Base-by-base conservation (phyloP, 495 filamentous ascomycete genomes). In the Penicillium tannophilum region DNA sequence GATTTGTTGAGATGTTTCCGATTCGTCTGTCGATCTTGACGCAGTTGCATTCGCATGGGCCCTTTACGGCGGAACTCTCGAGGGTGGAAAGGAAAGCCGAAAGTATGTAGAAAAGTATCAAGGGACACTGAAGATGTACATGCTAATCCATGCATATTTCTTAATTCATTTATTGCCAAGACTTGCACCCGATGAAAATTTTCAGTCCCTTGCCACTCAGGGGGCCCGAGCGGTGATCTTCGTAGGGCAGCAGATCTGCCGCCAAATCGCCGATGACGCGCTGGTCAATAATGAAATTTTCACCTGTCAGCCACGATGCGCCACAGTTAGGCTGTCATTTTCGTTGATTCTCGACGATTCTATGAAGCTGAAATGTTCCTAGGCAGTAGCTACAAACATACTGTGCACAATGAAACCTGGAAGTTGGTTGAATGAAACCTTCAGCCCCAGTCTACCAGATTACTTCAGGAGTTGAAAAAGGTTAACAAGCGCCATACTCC, bases 201-300 rank as follows among this genome's bases (percentile, higher is more conserved):
- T 46, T 47, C 19, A 49, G 46, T 49, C 24, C 46, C 46, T 49
- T 49, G 46, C 46, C 46, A 49, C 45, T 12, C 12, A 49, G 16
- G 46, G n/a, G 46, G 46, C 9, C 46, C n/a, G 14, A 48, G 46
- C 46, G 46, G 23, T 11, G 24, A n/a, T n/a, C 23, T 48, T 48
- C 19, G 23, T 49, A 47, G 23, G 46, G 46, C 24, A 28, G 14
- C 3, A 17, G 43, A 46, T 46, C 19, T 46, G 12, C 46, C 7
- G 10, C 46, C 24, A n/a, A 28, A 49, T 30, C 46, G 50, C 50
- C 35, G 31, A 52, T 36, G 31, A 52, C 31, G 31, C 45, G 20
- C 24, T 47, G 10, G 8, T 23, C 2, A 39, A 26, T 6, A 6
- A 6, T 26, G 31, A 19, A 39, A 36, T 26, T 36, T 52, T 19